phyloP scores from a whole-genome alignment of 78 protist species.

The Mantamonas sphyraenae region DNA sequence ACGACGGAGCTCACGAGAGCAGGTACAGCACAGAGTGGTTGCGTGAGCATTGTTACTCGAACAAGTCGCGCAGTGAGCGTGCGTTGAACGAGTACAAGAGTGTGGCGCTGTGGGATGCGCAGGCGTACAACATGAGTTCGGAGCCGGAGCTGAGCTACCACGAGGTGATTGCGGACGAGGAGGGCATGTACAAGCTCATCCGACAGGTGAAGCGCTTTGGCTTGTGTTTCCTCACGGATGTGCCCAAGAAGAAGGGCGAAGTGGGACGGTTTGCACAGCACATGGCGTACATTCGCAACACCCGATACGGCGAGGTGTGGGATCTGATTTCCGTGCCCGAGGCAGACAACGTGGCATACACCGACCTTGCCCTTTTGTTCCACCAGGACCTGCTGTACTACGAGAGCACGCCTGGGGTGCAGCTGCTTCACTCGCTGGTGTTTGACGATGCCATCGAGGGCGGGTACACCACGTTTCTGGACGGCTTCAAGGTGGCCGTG shows the following conservation, averaged over 20 bases:
- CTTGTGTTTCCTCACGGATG: not conserved
- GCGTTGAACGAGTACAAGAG: not conserved
- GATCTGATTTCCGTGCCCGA: not conserved
- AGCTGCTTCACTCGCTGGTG: slow-evolving; percentile 36
- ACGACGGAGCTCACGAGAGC: not conserved
- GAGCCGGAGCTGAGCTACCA: not conserved
- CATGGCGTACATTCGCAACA: not conserved
- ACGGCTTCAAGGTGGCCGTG: slow-evolving; percentile 23
- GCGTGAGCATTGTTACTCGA: no score
- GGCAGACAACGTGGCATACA: slow-evolving; percentile 30
- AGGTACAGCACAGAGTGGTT: no score
- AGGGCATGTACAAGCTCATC: not conserved
- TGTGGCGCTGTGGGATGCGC: not conserved
- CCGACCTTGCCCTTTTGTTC: slow-evolving; percentile 1
- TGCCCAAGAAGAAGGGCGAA: not conserved
- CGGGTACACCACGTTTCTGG: slow-evolving; percentile 31
- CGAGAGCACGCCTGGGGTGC: slow-evolving; percentile 49
- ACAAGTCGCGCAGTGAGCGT: not conserved
- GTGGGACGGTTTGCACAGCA: not conserved
- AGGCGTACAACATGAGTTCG: not conserved
- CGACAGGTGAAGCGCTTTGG: not conserved
- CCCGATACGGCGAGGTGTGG: slow-evolving; percentile 18
- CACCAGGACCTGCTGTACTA: slow-evolving; percentile 40
- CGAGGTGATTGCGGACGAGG: not conserved
- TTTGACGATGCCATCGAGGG: slow-evolving; percentile 6